Percentiles rank a stretch among this genome's conserved stretches.
Conservation (phyloP, 164 flowering plant species). For the grape (Vitis vinifera) region DNA sequence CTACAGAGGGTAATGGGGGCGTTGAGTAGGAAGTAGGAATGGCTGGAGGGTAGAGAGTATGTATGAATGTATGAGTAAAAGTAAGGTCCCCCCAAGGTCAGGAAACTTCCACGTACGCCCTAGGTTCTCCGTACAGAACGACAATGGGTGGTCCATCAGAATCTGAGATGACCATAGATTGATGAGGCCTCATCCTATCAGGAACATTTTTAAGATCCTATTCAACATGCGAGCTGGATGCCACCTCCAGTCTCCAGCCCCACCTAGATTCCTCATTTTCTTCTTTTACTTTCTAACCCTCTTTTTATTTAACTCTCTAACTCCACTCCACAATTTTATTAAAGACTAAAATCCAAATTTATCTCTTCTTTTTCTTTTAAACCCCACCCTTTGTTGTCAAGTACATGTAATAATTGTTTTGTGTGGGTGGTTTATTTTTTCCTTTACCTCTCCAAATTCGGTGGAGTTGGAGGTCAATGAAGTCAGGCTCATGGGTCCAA, state of each 20-base stretch:
- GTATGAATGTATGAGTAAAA: no score
- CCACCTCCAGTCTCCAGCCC: conserved; percentile 1
- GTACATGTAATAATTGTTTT: no score
- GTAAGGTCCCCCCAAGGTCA: background rate
- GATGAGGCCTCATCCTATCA: background rate
- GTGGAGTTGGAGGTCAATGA: no score
- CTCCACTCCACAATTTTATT: background rate
- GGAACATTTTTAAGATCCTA: background rate
- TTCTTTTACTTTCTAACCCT: background rate
- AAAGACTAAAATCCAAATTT: no score
- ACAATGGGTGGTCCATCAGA: background rate
- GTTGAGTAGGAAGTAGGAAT: background rate
- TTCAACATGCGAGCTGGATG: background rate
- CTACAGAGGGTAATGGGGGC: no score
- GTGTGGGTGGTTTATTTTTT: no score
- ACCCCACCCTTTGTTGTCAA: no score
- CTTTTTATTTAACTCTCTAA: background rate
- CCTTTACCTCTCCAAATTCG: no score
- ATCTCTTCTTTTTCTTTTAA: no score
- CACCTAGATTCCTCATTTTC: background rate
- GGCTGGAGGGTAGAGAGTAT: background rate
- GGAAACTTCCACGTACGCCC: conserved; percentile 1
- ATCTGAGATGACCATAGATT: background rate
- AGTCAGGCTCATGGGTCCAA: no score
- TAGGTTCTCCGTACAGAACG: background rate